These are phyloP conservation scores for Orbilia javanica DNA, from an alignment of 2,329 filamentous ascomycete species.

Conservation along the genomic window DNA sequence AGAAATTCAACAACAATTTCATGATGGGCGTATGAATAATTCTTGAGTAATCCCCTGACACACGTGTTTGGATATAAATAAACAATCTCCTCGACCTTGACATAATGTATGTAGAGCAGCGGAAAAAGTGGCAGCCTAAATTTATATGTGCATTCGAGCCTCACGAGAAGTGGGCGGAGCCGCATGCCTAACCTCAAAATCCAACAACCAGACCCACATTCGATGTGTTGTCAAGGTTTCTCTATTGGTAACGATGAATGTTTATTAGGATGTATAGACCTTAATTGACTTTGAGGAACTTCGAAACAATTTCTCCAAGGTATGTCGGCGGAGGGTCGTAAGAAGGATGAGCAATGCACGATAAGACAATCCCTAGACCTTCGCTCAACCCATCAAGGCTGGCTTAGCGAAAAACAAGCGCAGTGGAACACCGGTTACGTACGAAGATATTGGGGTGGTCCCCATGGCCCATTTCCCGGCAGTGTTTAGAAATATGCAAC, in stretches of 20 bases:
- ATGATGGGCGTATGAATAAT: slow-evolving; percentile 17
- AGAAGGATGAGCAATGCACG: slow-evolving; percentile 6
- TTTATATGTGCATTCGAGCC: slow-evolving; percentile 22
- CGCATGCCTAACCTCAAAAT: slow-evolving; percentile 34
- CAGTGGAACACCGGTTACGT: slow-evolving; percentile 21
- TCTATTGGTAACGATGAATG: not conserved
- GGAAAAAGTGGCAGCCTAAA: slow-evolving; percentile 38
- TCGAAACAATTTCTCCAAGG: not conserved
- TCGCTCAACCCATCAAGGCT: slow-evolving; percentile 21
- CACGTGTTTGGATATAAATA: slow-evolving; percentile 39
- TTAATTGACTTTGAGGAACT: not conserved
- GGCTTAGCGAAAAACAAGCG: slow-evolving; percentile 16
- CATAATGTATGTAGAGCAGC: slow-evolving; percentile 34
- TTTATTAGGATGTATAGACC: not conserved
- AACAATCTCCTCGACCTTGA: slow-evolving; percentile 28
- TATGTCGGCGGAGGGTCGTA: slow-evolving; percentile 1
- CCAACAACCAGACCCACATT: slow-evolving; percentile 47
- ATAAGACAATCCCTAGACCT: slow-evolving; percentile 5
- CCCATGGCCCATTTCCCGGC: slow-evolving; percentile 21
- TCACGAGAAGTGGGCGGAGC: slow-evolving; percentile 31
- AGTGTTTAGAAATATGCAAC: slow-evolving; percentile 24
- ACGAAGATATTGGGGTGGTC: slow-evolving; percentile 15
- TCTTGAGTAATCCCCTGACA: slow-evolving; percentile 44
- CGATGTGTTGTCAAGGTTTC: slow-evolving; percentile 29
- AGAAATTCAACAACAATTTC: not conserved